A percentile compares a stretch with the other conserved stretches of the same genome.
These are phyloP conservation scores for Oenanthe sinensis DNA, from an alignment of 129 eudicot species.

Conservation along the genomic window DNA sequence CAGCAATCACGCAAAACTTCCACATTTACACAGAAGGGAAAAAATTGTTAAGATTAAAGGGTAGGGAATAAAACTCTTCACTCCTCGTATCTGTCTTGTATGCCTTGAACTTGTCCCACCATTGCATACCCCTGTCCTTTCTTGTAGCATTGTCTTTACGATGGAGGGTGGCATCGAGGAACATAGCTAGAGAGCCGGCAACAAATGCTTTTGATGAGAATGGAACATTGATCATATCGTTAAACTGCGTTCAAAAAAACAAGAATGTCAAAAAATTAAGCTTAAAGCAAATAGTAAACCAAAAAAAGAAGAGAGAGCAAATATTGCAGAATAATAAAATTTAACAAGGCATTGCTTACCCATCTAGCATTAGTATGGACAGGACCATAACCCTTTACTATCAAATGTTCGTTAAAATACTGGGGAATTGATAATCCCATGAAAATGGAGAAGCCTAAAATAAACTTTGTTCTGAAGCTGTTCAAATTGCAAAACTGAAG, in stretches of 20 bases:
- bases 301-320: neutral
- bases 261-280: neutral
- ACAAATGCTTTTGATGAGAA: slow-evolving; percentile 87
- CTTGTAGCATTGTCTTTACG: slow-evolving; percentile 60
- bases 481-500: slow-evolving; percentile 94
- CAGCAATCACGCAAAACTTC: neutral
- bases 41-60: slow-evolving; percentile 91
- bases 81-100: slow-evolving; percentile 89
- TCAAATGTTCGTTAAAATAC: slow-evolving; percentile 74
- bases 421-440: slow-evolving; percentile 94
- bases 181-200: slow-evolving; percentile 63
- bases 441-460: slow-evolving; percentile 79
- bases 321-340: neutral
- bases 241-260: slow-evolving; percentile 39
- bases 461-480: slow-evolving; percentile 84
- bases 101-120: slow-evolving; percentile 88
- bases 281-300: neutral
- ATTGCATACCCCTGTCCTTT: slow-evolving; percentile 89
- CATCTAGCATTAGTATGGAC: slow-evolving; percentile 87
- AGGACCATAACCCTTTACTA: slow-evolving; percentile 64
- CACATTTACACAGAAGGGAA: slow-evolving; percentile 71
- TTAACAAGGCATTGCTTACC: slow-evolving; percentile 31
- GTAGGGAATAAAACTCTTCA: slow-evolving; percentile 84
- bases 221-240: slow-evolving; percentile 83
- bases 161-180: slow-evolving; percentile 61